Evolutionary conservation across 2,329 filamentous ascomycete species (phyloP).

Genomic region (Colletotrichum theobromicola): DNA sequence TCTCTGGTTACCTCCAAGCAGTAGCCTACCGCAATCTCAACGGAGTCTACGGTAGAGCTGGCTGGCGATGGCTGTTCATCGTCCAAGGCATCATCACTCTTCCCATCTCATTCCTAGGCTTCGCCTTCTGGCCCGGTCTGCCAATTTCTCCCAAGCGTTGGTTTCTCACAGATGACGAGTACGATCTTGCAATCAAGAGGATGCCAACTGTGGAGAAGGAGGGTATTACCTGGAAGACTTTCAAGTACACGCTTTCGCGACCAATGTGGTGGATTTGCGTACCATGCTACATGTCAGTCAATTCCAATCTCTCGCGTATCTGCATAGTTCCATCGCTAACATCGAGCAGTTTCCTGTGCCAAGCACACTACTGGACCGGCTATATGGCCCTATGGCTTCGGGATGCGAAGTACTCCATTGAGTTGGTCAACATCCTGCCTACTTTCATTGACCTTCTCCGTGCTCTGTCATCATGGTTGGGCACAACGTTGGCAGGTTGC

Average conservation of each 20-base stretch:
- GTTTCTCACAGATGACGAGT: slow-evolving; percentile 32
- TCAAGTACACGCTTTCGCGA: slow-evolving; percentile 25
- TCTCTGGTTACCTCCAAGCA: slow-evolving; percentile 61
- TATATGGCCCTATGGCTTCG: slow-evolving; percentile 26
- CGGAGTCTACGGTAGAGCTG: slow-evolving; percentile 46
- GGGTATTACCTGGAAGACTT: slow-evolving; percentile 27
- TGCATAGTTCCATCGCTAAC: neutral
- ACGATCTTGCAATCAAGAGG: slow-evolving; percentile 26
- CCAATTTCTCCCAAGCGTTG: slow-evolving; percentile 32
- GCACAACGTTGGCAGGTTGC: slow-evolving; percentile 30
- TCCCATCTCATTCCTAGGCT: slow-evolving; percentile 24
- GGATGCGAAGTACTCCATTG: slow-evolving; percentile 13
- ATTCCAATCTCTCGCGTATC: fast-evolving
- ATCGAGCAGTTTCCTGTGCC: slow-evolving; percentile 20
- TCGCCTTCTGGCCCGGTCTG: slow-evolving; percentile 39
- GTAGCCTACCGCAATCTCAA: slow-evolving; percentile 58
- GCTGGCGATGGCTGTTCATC: slow-evolving; percentile 46
- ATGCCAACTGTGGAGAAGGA: slow-evolving; percentile 28
- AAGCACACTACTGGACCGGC: slow-evolving; percentile 27
- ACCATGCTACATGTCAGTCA: slow-evolving; percentile 22
- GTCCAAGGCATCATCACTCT: slow-evolving; percentile 37
- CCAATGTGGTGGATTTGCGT: slow-evolving; percentile 28
- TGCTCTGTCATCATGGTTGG: slow-evolving; percentile 31
- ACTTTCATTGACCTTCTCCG: slow-evolving; percentile 30
- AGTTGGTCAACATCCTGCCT: slow-evolving; percentile 20